Conservation (phyloP, 2,329 filamentous ascomycete genomes). For the Basipetospora chlamydospora region DNA sequence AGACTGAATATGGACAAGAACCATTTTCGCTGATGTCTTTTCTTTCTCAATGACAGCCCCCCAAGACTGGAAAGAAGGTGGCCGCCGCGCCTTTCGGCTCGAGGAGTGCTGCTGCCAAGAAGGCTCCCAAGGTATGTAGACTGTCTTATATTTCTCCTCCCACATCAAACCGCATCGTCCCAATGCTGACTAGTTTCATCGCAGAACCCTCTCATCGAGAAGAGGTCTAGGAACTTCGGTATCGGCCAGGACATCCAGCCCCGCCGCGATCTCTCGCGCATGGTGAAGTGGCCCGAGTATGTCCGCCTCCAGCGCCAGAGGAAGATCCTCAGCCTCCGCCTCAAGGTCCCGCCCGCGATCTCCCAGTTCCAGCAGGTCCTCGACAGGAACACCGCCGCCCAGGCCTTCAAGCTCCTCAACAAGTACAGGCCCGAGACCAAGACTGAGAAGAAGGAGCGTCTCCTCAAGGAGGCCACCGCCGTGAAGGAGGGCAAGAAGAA, state of each 20-base stretch:
- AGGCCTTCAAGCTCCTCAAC: constrained; percentile 98
- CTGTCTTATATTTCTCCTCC: not conserved
- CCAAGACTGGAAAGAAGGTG: constrained; percentile 96
- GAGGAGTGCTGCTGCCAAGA: constrained; percentile 84
- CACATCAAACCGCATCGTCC: not conserved
- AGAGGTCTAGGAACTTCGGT: constrained; percentile 91
- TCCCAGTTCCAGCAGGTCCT: constrained; percentile 97
- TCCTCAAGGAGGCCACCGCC: constrained; percentile 94
- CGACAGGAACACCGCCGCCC: constrained; percentile 89
- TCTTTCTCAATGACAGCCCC: constrained; percentile 99
- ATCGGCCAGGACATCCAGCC: constrained; percentile 99
- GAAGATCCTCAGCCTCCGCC: constrained; percentile 94
- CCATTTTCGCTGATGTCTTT: constrained; percentile 71
- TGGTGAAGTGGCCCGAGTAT: constrained; percentile 99
- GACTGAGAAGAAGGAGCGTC: constrained; percentile 99
- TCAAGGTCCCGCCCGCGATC: constrained; percentile 96
- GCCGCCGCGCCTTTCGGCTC: constrained; percentile 93
- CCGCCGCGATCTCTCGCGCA: constrained; percentile 84
- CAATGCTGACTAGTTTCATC: constrained; percentile 9
- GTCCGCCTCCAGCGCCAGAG: constrained; percentile 88
- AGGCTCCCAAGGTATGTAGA: constrained; percentile 79
- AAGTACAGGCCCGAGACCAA: constrained; percentile 99
- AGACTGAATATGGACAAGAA: constrained; percentile 43
- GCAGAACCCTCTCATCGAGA: constrained; percentile 98
- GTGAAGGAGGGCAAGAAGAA: constrained; percentile 99